Evolutionary conservation across 2,329 filamentous ascomycete species (phyloP), one percentile per base, ranked within the genome.

Genomic region (Aspergillus terreus): DNA sequence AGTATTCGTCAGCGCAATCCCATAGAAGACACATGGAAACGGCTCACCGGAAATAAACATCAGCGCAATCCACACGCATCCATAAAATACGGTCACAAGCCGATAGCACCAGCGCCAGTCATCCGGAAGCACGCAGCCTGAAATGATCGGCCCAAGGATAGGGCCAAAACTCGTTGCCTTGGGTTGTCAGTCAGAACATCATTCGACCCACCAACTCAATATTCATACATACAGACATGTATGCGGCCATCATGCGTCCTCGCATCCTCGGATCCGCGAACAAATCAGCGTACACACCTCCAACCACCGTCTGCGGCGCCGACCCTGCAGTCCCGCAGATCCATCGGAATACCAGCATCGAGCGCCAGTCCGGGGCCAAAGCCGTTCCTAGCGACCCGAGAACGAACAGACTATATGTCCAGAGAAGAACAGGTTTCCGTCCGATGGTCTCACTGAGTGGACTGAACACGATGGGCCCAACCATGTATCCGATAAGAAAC

Each of bases 31-130:
- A 35, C n/a, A 17, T 35, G 1, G 7, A 4, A 5, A 14, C 2
- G 3, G 2, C 54, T 12, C 58, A 68, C 65, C 65, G 14, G 83
- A 85, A 51, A 90, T 76, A 54, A 85, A 76, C 15, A 91, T 87
- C 14, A 88, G 74, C 12, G 76, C 85, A 21, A 90, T 78, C 81
- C 74, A 75, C 35, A 78, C 17, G 19, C 15, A 23, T 42, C 17
- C 40, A 12, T 17, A 21, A 11, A 19, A 42, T 19, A 42, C 23
- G 2, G 40, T 42, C 40, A 23, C 40, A 2, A 42, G 17, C 14
- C 40, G 40, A 10, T 19, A 79, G 0, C 70, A 66, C 73, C 75
- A 78, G 21, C 74, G 64, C 76, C 76, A 79, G 1, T 66, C 68
- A n/a, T 71, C 60, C 1, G 61, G 47, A 0, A 71, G 63, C 5